Base-by-base conservation (phyloP, 73 alveolate genomes). In the Paramecium sonneborni region DNA sequence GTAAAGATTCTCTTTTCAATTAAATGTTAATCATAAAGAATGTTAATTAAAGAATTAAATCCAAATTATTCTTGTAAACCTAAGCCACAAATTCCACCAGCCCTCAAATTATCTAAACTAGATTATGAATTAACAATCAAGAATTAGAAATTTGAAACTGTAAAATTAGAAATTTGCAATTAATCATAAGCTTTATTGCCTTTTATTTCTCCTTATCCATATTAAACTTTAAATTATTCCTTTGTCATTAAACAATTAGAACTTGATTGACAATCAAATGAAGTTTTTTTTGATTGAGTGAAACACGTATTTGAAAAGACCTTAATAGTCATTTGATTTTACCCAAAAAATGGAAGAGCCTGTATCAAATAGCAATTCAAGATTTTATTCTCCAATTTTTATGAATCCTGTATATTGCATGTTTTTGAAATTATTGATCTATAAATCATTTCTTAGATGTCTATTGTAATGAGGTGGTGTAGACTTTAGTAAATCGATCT, bases 61-160 rank as follows among this genome's bases (percentile, higher is more conserved):
- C 87, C 87, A 74, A 3, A 23, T 3, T 28, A 28, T 12, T 67
- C 52, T 14, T 67, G 30, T 67, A 67, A 67, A 15, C 85, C 85
- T 14, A 67, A 67, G 4, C 85, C 85, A 14, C 39, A 67, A 67
- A 67, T 67, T 15, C 85, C 85, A 79, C 41, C 90, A 14, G 90
- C 90, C 20, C 55, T n/a, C 15, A 79, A 44, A 43, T 41, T 30
- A 9, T 43, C 76, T 44, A 43, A 43, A 37, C 32, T 38, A 20
- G 38, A 35, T 32, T 23, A 28, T 43, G 69, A 39, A 24, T 38
- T 44, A 14, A 46, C 90, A 43, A 79, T 79, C 43, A 79, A 24
- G 9, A 79, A 79, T 39, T 32, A 10, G 35, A 43, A 79, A 39
- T 46, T 26, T 0, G 7, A 5, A 20, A 43, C 44, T 23, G 41